Evolutionary conservation across 441 rosid genomes (phyloP).

Genomic region (Syzygium malaccense): DNA sequence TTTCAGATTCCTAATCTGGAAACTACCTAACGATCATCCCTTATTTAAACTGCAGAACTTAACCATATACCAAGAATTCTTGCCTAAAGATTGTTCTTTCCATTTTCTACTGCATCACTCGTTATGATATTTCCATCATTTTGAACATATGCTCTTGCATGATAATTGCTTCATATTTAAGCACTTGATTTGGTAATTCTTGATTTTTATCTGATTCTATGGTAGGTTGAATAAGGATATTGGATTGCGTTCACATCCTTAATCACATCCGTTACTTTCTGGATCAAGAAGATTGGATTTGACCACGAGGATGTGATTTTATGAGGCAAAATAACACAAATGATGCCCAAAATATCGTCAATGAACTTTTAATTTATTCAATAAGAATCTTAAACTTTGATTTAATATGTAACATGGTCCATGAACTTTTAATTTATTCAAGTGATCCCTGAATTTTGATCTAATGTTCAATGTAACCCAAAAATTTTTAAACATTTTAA

Average conservation of each 20-base stretch:
- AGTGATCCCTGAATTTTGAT: accelerated
- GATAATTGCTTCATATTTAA: background rate
- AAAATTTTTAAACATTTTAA: background rate
- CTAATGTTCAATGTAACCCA: accelerated
- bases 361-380: background rate
- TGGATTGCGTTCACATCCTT: background rate
- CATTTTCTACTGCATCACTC: background rate
- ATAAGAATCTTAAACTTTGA: accelerated
- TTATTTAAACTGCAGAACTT: background rate
- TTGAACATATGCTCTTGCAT: background rate
- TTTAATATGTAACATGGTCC: accelerated
- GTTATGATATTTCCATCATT: background rate
- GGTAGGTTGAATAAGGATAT: background rate
- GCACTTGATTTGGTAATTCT: background rate
- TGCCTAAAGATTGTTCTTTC: background rate
- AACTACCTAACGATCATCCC: accelerated
- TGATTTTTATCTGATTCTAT: background rate
- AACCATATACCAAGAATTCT: background rate
- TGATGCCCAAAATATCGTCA: no score
- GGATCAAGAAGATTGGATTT: background rate
- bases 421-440: background rate
- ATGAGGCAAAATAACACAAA: background rate
- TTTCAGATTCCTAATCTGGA: accelerated
- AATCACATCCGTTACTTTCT: background rate
- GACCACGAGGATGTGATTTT: background rate